Conservation (phyloP, 106 monocot species). For the Dactylorhiza incarnata region DNA sequence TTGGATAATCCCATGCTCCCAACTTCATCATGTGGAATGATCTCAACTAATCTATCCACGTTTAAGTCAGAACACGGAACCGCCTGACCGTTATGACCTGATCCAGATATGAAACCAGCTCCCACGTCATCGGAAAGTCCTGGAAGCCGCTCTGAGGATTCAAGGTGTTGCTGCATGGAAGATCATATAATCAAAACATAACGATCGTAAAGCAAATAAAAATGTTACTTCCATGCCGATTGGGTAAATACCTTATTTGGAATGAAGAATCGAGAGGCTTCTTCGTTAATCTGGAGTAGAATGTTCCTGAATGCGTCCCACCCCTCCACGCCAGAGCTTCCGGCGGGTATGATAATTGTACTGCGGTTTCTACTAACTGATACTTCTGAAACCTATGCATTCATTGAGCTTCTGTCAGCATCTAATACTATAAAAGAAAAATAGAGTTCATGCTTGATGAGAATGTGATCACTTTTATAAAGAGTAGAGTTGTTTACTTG, state of each 20-base stretch:
- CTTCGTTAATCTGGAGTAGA: slow-evolving; percentile 65
- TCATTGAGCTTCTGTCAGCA: slow-evolving; percentile 1
- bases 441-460: background rate
- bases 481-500: background rate
- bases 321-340: slow-evolving; percentile 69
- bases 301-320: slow-evolving; percentile 74
- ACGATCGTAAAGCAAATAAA: background rate
- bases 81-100: slow-evolving; percentile 34
- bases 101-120: slow-evolving; percentile 75
- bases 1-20: slow-evolving; percentile 56
- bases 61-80: slow-evolving; percentile 49
- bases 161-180: slow-evolving; percentile 39
- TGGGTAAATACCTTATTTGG: slow-evolving; percentile 40
- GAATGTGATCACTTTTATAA: background rate
- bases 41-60: slow-evolving; percentile 51
- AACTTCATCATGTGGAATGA: slow-evolving; percentile 37
- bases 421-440: background rate
- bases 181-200: background rate
- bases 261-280: slow-evolving; percentile 39
- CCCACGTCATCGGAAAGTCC: slow-evolving; percentile 93
- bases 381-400: slow-evolving; percentile 52
- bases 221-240: background rate
- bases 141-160: slow-evolving; percentile 48
- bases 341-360: slow-evolving; percentile 75
- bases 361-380: slow-evolving; percentile 74